Percentiles rank a stretch among this genome's conserved stretches.
Evolutionary conservation across 768 basidiomycete species (phyloP).

Genomic region (Trametes punicea): DNA sequence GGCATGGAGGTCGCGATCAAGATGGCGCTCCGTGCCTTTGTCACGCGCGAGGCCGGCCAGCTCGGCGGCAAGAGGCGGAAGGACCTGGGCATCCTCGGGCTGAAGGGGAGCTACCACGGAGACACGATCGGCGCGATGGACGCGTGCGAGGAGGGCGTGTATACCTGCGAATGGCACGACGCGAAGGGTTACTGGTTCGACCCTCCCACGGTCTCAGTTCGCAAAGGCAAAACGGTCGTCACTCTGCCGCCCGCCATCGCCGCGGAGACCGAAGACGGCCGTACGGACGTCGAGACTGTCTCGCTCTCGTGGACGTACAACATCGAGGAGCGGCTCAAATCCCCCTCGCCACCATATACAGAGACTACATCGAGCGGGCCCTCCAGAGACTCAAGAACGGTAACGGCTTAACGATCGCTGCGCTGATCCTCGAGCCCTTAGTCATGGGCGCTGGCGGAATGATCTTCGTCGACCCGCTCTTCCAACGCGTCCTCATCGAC

Average conservation of each 20-base stretch:
- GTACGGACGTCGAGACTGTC: conserved; percentile 31
- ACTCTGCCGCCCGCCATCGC: conserved; percentile 50
- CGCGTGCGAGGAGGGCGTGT: conserved; percentile 87
- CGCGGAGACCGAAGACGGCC: conserved; percentile 23
- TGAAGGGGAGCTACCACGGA: conserved; percentile 94
- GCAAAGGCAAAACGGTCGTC: conserved; percentile 53
- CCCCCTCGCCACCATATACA: conserved; percentile 66
- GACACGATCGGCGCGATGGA: conserved; percentile 99
- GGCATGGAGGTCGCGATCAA: conserved; percentile 98
- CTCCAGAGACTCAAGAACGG: conserved; percentile 44
- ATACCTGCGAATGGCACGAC: conserved; percentile 94
- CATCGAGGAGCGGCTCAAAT: conserved; percentile 54
- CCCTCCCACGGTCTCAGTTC: conserved; percentile 73
- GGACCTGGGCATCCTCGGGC: conserved; percentile 72
- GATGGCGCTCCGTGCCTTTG: conserved; percentile 83
- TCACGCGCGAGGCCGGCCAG: conserved; percentile 35
- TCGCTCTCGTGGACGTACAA: conserved; percentile 68
- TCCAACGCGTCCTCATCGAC: conserved; percentile 86
- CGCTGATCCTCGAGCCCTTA: conserved; percentile 86
- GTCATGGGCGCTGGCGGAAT: conserved; percentile 96
- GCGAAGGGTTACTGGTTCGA: conserved; percentile 94
- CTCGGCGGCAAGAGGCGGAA: conserved; percentile 32
- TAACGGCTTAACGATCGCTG: conserved; percentile 50
- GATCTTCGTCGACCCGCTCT: conserved; percentile 96
- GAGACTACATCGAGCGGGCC: conserved; percentile 49